Conservation (phyloP, 1,284 basidiomycete species). For the Kwoniella shivajii region DNA sequence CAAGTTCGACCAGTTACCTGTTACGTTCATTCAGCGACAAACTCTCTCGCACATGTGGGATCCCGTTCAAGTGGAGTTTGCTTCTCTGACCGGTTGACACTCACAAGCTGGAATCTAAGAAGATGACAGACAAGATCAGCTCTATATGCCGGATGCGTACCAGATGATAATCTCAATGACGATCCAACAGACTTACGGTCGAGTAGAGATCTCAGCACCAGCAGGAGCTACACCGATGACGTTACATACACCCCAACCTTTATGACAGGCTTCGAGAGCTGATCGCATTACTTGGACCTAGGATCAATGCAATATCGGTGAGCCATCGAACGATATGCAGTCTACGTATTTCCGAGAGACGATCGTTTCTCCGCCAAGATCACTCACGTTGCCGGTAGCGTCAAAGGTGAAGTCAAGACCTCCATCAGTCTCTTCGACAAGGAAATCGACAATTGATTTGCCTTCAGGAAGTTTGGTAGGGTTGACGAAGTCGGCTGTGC, state of each 20-base stretch:
- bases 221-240: constrained; percentile 93
- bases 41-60: not conserved
- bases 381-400: constrained; percentile 84
- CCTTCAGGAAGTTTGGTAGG: constrained; percentile 74
- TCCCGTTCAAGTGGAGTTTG: not conserved
- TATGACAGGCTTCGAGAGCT: constrained; percentile 96
- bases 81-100: not conserved
- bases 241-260: constrained; percentile 97
- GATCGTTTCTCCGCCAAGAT: too few species aligned
- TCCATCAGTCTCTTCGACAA: constrained; percentile 93
- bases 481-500: constrained; percentile 80
- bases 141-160: not conserved
- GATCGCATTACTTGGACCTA: constrained; percentile 90
- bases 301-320: not conserved
- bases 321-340: not conserved
- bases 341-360: too few species aligned
- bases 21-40: not conserved
- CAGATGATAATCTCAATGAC: not conserved
- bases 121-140: constrained; percentile 15
- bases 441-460: constrained; percentile 80
- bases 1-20: constrained; percentile 83
- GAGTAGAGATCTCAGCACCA: constrained; percentile 95
- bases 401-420: constrained; percentile 98
- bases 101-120: constrained; percentile 64
- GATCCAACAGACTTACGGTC: constrained; percentile 67